Evolutionary conservation across 345 rosid genomes (phyloP).

Genomic region (Euphorbia pulcherrima): DNA sequence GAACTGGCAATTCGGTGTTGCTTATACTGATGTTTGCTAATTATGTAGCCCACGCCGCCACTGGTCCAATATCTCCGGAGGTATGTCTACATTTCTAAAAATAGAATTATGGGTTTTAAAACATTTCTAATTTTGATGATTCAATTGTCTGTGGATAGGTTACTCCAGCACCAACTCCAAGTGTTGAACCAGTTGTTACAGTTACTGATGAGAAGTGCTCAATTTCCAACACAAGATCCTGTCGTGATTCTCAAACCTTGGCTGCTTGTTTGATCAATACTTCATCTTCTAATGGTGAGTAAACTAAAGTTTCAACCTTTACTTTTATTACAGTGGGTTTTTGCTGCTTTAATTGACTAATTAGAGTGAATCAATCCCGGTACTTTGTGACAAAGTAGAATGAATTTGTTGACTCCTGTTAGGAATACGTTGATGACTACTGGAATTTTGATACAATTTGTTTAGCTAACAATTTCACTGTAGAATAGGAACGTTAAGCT

Average conservation of each 20-base stretch:
- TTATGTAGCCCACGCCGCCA: not conserved
- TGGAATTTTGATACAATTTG: not conserved
- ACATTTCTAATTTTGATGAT: no score
- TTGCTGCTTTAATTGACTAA: no score
- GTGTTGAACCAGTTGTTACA: not conserved
- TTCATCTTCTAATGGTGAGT: conserved; percentile 6
- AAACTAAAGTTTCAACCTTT: not conserved
- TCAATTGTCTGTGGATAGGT: conserved; percentile 3
- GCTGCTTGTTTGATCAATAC: conserved; percentile 7
- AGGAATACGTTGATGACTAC: not conserved
- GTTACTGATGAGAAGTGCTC: conserved; percentile 17
- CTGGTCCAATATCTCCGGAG: not conserved
- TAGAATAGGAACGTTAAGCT: no score
- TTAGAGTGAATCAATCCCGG: no score
- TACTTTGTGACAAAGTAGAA: not conserved
- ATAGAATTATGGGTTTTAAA: no score
- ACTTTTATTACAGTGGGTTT: no score
- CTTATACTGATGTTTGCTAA: not conserved
- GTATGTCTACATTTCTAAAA: not conserved
- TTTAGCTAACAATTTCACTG: not conserved
- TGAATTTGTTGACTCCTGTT: not conserved
- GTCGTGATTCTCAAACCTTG: not conserved
- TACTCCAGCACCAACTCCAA: conserved; percentile 15
- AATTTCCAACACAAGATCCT: not conserved
- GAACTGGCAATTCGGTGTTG: not conserved